Conservation (phyloP, 202 grass and related monocot genomes). For the Carex arenaria region DNA sequence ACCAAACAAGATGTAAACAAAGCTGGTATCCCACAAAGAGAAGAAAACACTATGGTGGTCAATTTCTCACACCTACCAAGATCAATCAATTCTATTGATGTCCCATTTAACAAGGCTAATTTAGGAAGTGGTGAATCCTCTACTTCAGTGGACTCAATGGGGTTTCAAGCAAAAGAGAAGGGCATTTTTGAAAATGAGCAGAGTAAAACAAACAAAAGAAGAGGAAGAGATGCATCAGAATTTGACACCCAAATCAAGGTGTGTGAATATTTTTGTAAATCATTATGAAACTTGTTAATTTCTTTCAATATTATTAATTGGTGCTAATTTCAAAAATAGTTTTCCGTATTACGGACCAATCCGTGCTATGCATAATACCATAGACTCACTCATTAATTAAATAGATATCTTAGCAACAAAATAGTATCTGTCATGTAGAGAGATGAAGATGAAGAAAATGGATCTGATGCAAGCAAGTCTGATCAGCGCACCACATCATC, state of each 20-base stretch:
- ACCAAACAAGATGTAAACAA: background rate
- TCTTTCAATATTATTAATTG: background rate
- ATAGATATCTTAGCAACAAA: too few species aligned
- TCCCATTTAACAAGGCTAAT: background rate
- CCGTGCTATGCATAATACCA: too few species aligned
- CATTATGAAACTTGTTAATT: background rate
- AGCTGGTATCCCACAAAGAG: background rate
- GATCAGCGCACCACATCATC: constrained; percentile 25
- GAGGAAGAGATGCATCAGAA: constrained; percentile 17
- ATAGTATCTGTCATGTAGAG: background rate
- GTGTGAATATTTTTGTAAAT: background rate
- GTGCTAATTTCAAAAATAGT: background rate
- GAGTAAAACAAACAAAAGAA: constrained; percentile 15
- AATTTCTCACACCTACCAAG: background rate
- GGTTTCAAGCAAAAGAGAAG: constrained; percentile 15
- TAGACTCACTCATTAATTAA: too few species aligned
- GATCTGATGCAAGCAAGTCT: constrained; percentile 24
- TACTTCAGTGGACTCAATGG: constrained; percentile 16
- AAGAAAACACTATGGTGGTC: background rate
- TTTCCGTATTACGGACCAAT: too few species aligned
- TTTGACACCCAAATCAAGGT: background rate
- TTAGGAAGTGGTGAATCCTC: constrained; percentile 4
- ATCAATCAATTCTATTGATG: background rate
- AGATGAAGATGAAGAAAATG: constrained; percentile 11
- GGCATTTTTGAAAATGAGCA: constrained; percentile 9